Evolutionary conservation across 2,329 filamentous ascomycete species (phyloP), one percentile per base, ranked within the genome.

Genomic region (Colletotrichum sp.): DNA sequence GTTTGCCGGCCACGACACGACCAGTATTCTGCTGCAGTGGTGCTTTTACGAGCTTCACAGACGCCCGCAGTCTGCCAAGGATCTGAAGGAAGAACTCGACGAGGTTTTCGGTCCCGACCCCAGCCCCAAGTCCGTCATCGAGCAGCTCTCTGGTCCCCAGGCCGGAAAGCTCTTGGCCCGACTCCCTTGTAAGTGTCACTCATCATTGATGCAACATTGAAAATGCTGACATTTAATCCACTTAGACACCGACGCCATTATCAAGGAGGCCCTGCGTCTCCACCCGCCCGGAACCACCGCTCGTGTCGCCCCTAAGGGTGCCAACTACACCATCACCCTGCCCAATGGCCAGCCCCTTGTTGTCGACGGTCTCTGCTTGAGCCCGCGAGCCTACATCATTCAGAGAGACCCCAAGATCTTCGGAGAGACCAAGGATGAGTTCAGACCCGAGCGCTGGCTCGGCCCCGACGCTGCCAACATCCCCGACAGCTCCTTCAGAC

Each of bases 1-100:
- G 7, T 84, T 87, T 61, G 85, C 84, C 5, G 84, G 85, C 8
- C 85, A 86, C 63, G 85, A 87, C 76, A 86, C 85, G 4, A 85
- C 85, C 1, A 82, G 81, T 61, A 84, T 82, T 73, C 77, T 83
- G 6, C 77, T 86, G 6, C 79, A 83, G 7, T 86, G 83, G 83
- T 77, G 79, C 3, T 82, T 84, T 21, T 86, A 86, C 77, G 80
- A 85, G 71, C 80, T 87, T 0, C 81, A 82, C 6, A 80, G 80
- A 4, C 79, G 80, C 0, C 83, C 85, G 0, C 65, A 70, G 5
- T 82, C 79, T 0, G 79, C 81, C 8, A 43, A 74, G 13, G 79
- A 80, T 1, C 72, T 87, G 3, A 79, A 81, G 6, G 79, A 75
- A 34, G 86, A 87, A 72, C 82, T 85, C 15, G 82, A 86, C 75